Conservation (phyloP, 257 asterid species). For the Primulina huaijiensis region DNA sequence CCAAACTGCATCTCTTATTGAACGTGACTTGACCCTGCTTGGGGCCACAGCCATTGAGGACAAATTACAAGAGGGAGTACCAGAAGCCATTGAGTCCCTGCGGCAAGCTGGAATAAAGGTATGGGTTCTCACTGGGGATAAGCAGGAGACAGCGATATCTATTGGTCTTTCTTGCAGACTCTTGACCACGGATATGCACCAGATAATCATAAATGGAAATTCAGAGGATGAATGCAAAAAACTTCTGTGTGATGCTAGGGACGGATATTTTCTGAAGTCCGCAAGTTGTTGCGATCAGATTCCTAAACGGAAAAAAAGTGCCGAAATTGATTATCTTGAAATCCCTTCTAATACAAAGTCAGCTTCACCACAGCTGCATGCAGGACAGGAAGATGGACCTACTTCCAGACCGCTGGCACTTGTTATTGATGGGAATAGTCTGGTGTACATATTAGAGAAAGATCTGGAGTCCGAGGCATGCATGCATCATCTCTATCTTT, state of each 20-base stretch:
- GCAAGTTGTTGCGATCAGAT: slow-evolving; percentile 36
- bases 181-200: slow-evolving; percentile 87
- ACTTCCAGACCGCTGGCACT: slow-evolving; percentile 69
- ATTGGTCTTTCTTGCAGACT: slow-evolving; percentile 95
- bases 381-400: slow-evolving; percentile 43
- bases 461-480: slow-evolving; percentile 87
- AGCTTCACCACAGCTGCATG: slow-evolving; percentile 38
- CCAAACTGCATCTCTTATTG: slow-evolving; percentile 84
- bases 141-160: slow-evolving; percentile 98
- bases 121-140: slow-evolving; percentile 99
- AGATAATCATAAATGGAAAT: slow-evolving; percentile 80
- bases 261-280: slow-evolving; percentile 50
- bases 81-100: slow-evolving; percentile 91
- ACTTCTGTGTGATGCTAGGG: slow-evolving; percentile 75
- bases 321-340: slow-evolving; percentile 51
- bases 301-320: slow-evolving; percentile 35
- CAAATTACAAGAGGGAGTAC: slow-evolving; percentile 94
- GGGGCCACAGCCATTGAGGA: slow-evolving; percentile 99
- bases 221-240: slow-evolving; percentile 86
- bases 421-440: slow-evolving; percentile 95
- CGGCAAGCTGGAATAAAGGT: slow-evolving; percentile 97
- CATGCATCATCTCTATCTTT: slow-evolving; percentile 29
- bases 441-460: slow-evolving; percentile 91
- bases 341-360: slow-evolving; percentile 46
- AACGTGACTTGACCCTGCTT: slow-evolving; percentile 76